Evolutionary conservation across 1,284 basidiomycete genomes (phyloP), one percentile per base, ranked within the genome.

Genomic region (Marasmius tenuissimus): DNA sequence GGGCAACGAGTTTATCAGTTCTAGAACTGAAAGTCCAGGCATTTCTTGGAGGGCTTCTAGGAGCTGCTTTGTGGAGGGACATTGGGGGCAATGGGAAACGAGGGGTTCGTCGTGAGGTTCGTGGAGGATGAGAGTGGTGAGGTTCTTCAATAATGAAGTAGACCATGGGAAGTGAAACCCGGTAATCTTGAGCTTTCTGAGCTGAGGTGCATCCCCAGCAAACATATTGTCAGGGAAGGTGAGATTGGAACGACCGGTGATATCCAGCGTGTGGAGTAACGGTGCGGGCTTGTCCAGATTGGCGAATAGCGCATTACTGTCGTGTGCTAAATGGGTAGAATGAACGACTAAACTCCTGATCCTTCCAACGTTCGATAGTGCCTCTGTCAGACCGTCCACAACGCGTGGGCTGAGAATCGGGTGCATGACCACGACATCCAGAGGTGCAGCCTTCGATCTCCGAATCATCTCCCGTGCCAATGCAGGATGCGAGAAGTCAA

Each of bases 361-460:
- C 18, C 22, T 14, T n/a, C 33, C 50, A 27, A 51, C 16, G 20
- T 33, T 4, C 16, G 50, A 51, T 27, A 51, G 50, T 16, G 34
- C 50, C 6, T 51, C 50, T 51, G 20, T 35, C 50, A 33, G n/a
- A 33, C 34, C 50, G 11, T 27, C n/a, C 2, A 27, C 7, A 8
- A n/a, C 33, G 16, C 27, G 11, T 18, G 10, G 34, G 8, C 33
- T 51, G n/a, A 51, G 52, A 2, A 35, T 47, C n/a, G 16, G 11
- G n/a, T 10, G 45, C 45, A n/a, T 47, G 20, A 47, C 52, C n/a
- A 37, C 34, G 16, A 54, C 38, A 9, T 37, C 34, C 5, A 54
- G 52, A n/a, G 52, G 52, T 37, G 52, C 52, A 38, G 34, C 27
- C 38, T 54, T 54, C 52, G 52, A 34, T 35, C 52, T 54, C 34